Evolutionary conservation across 1,139 yeast species (phyloP).

Genomic region (Candida buenavistaensis): DNA sequence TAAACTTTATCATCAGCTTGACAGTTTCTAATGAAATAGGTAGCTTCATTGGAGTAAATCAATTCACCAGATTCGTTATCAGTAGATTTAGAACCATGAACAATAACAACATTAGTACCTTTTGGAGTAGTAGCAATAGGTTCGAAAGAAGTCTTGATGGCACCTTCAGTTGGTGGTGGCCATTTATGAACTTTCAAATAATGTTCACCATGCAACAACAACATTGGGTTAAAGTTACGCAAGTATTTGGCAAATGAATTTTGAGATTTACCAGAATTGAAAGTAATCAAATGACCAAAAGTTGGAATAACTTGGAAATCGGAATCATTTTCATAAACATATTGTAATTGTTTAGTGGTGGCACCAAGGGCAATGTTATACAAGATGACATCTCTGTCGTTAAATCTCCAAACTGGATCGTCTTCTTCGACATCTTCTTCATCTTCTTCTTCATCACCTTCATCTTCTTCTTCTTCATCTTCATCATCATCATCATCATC

Average conservation of each 20-base stretch:
- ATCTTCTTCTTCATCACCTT: constrained; percentile 53
- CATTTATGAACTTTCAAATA: constrained; percentile 75
- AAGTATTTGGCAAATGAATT: constrained; percentile 58
- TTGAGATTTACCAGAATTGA: constrained; percentile 52
- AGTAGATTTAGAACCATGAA: constrained; percentile 70
- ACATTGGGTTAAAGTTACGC: constrained; percentile 84
- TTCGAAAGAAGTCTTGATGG: constrained; percentile 56
- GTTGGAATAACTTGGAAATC: constrained; percentile 91
- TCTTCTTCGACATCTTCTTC: constrained; percentile 44
- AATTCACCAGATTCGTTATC: constrained; percentile 71
- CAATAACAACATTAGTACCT: constrained; percentile 84
- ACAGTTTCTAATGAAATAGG: constrained; percentile 85
- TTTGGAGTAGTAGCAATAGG: constrained; percentile 82
- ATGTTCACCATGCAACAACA: constrained; percentile 94
- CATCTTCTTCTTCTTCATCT: constrained; percentile 49
- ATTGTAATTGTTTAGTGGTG: constrained; percentile 70
- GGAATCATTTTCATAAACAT: constrained; percentile 72
- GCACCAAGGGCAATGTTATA: constrained; percentile 94
- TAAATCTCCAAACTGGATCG: constrained; percentile 48
- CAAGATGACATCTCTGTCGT: constrained; percentile 72
- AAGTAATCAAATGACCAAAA: constrained; percentile 82
- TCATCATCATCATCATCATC: constrained; percentile 52
- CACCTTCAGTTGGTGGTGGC: constrained; percentile 78
- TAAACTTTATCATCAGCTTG: constrained; percentile 59
- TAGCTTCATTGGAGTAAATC: constrained; percentile 78